Evolutionary conservation across 192 early-diverging fungal genomes (phyloP), one percentile per base, ranked within the genome.

Genomic region (Phlyctochytrium planicorne): DNA sequence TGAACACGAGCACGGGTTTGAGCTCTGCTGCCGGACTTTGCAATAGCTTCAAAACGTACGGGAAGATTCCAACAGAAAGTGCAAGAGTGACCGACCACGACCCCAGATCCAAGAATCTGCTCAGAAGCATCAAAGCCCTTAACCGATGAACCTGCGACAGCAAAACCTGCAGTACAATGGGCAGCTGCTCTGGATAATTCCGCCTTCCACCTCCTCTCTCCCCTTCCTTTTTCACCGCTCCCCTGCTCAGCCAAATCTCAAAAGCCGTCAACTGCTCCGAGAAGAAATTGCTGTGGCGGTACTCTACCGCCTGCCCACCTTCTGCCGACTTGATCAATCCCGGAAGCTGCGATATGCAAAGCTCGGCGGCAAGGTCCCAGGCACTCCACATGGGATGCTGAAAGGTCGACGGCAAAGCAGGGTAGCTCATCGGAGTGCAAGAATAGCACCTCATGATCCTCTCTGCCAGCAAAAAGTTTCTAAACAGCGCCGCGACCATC

Each of bases 221-320:
- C 6, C 40, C 40, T 4, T 91, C 93, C 59, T 90, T 87, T 20
- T 86, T 78, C 55, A 99, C 81, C 95, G 88, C 83, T 4, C 92
- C 93, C 59, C 90, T 87, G 17, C 86, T 78, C 55, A 99, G 82
- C 95, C 96, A 99, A 20, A 94, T 94, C 70, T 98, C 93, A 73
- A 99, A 99, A 0, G 95, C 95, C 35, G 93, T 94, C 53, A 99
- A 83, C 81, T 99, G 97, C 71, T 97, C 94, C 34, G 93, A 88
- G 71, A 98, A 99, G 73, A 97, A 99, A 30, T 87, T 85, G 75
- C 91, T 93, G 24, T 90, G 79, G 62, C 87, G 81, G 73, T 94
- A 94, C 29, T 90, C 83, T 25, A 83, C 68, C 6, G 73, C 33
- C 0, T 75, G 56, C 17, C 72, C 78, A 0, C 67, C 66, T 50